These are phyloP conservation scores for Penicillium bialowiezense DNA, from an alignment of 495 filamentous ascomycete species.

Conservation along the genomic window DNA sequence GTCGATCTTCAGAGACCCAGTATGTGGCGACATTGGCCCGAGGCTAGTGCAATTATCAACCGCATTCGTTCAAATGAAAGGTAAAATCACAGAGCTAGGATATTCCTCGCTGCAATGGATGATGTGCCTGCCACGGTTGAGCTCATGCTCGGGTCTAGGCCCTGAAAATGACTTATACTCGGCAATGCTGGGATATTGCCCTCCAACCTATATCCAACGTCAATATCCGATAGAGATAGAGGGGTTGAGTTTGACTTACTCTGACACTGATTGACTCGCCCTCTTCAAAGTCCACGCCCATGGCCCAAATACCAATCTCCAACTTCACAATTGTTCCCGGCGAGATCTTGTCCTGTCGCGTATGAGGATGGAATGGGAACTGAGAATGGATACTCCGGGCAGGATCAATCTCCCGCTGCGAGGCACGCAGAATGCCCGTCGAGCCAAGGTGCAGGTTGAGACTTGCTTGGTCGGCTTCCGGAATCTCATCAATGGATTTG, in stretches of 20 bases:
- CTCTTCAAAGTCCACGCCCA: slow-evolving; percentile 30
- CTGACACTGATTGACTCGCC: slow-evolving; percentile 27
- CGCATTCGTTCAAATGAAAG: slow-evolving; percentile 23
- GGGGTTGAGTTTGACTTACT: slow-evolving; percentile 7
- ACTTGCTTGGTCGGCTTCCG: slow-evolving; percentile 20
- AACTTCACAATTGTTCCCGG: slow-evolving; percentile 31
- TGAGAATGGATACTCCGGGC: slow-evolving; percentile 23
- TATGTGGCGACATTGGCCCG: too few relatives aligned
- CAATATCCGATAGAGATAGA: background rate
- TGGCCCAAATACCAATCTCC: slow-evolving; percentile 34
- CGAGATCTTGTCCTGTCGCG: slow-evolving; percentile 30
- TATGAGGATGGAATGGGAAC: slow-evolving; percentile 35
- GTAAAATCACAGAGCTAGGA: slow-evolving; percentile 32
- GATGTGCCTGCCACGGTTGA: slow-evolving; percentile 31
- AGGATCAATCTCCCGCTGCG: slow-evolving; percentile 28
- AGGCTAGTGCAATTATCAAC: background rate
- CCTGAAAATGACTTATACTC: slow-evolving; percentile 31
- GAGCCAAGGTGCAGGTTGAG: slow-evolving; percentile 29
- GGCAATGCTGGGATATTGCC: slow-evolving; percentile 33
- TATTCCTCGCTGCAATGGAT: slow-evolving; percentile 32
- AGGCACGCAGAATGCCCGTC: slow-evolving; percentile 33
- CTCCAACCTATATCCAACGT: slow-evolving; percentile 22
- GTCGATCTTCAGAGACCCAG: too few relatives aligned
- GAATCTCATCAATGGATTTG: slow-evolving; percentile 33
- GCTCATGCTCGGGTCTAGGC: slow-evolving; percentile 32